These are phyloP conservation scores for Xylaria sp. DNA, from an alignment of 2,329 filamentous ascomycete genomes.

Conservation along the genomic window DNA sequence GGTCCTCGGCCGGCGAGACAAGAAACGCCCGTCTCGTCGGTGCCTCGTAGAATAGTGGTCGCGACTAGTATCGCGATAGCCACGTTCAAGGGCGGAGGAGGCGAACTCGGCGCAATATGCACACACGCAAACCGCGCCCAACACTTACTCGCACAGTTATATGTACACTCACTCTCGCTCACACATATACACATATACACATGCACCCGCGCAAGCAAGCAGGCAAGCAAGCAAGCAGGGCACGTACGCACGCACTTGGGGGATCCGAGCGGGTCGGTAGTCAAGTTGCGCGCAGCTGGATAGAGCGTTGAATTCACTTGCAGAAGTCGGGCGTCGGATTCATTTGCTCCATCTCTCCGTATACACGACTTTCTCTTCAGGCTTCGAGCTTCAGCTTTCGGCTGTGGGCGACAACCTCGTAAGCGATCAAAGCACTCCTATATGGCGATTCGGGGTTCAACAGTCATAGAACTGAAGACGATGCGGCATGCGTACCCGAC, in stretches of 20 bases:
- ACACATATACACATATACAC: not conserved
- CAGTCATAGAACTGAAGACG: not conserved
- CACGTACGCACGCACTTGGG: not conserved
- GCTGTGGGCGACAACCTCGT: not conserved
- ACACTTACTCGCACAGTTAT: not conserved
- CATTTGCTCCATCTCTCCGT: constrained; percentile 35
- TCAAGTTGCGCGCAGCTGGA: constrained; percentile 23
- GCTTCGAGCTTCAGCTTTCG: not conserved
- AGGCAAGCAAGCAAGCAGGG: not conserved
- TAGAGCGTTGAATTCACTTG: constrained; percentile 28
- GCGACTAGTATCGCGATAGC: not conserved
- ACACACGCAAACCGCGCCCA: not conserved
- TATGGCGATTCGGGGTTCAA: not conserved
- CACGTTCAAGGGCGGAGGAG: constrained; percentile 6
- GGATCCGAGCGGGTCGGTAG: constrained; percentile 2
- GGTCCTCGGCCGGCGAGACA: not conserved
- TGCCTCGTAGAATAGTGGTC: not conserved
- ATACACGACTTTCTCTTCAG: constrained; percentile 1
- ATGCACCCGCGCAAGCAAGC: not conserved
- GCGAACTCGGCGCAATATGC: constrained; percentile 12
- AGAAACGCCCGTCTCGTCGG: constrained; percentile 8
- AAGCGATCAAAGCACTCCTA: not conserved
- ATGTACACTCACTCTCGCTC: not conserved
- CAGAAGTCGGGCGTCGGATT: constrained; percentile 28
- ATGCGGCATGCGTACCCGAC: constrained; percentile 24